Conservation (phyloP, 768 basidiomycete species). For the Phlebiopsis flavidoalba region DNA sequence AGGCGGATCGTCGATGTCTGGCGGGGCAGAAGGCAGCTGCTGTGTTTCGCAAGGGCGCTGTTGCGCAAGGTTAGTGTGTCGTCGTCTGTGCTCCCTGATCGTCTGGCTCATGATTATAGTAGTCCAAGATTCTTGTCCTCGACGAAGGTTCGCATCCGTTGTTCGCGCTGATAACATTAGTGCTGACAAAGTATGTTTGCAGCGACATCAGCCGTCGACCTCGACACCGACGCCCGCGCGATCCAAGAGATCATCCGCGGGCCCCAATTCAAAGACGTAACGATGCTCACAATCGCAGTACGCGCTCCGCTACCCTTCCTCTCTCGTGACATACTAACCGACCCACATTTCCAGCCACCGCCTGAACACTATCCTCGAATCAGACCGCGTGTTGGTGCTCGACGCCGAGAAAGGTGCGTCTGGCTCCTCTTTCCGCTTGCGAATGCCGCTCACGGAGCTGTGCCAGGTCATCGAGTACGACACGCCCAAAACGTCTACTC, state of each 20-base stretch:
- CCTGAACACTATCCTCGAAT: constrained; percentile 80
- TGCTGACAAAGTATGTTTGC: background rate
- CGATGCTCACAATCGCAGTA: constrained; percentile 87
- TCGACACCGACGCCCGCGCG: constrained; percentile 84
- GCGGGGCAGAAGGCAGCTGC: constrained; percentile 81
- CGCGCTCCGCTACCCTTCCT: constrained; percentile 21
- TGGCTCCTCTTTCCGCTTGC: constrained; percentile 28
- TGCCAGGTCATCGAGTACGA: constrained; percentile 76
- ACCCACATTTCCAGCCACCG: constrained; percentile 56
- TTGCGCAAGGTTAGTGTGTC: constrained; percentile 62
- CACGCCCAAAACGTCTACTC: constrained; percentile 57
- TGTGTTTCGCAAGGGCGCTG: constrained; percentile 86
- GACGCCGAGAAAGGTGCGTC: constrained; percentile 47
- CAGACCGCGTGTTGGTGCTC: constrained; percentile 77
- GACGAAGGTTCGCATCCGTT: constrained; percentile 63
- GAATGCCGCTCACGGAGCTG: background rate
- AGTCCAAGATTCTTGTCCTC: constrained; percentile 86
- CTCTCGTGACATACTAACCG: background rate
- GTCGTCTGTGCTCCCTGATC: background rate
- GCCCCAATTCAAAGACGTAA: constrained; percentile 68
- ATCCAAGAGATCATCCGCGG: constrained; percentile 88
- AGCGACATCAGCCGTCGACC: constrained; percentile 88
- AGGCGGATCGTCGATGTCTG: constrained; percentile 76
- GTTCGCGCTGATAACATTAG: background rate
- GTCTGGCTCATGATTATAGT: constrained; percentile 3